These are phyloP conservation scores for Myriosclerotinia curreyana DNA, from an alignment of 2,329 filamentous ascomycete genomes.

Conservation along the genomic window DNA sequence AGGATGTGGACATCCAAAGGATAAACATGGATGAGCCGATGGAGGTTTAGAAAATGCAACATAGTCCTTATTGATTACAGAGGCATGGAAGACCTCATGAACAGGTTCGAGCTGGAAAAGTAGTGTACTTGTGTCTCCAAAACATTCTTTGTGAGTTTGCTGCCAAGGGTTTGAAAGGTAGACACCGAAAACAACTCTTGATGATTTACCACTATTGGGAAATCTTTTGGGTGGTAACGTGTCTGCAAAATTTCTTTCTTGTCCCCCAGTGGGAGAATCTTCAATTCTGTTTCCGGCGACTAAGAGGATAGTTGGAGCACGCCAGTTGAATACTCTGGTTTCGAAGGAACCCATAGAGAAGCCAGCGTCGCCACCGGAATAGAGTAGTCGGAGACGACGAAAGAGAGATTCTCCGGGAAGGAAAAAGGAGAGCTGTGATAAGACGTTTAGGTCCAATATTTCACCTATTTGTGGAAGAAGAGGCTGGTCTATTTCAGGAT, in stretches of 20 bases:
- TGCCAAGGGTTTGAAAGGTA: slow-evolving; percentile 68
- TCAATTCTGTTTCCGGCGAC: slow-evolving; percentile 63
- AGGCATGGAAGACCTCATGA: slow-evolving; percentile 69
- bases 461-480: slow-evolving; percentile 55
- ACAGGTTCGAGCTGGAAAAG: slow-evolving; percentile 70
- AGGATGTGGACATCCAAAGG: slow-evolving; percentile 62
- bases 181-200: slow-evolving; percentile 62
- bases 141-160: slow-evolving; percentile 63
- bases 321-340: slow-evolving; percentile 73
- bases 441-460: slow-evolving; percentile 61
- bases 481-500: slow-evolving; percentile 33
- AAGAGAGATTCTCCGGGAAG: slow-evolving; percentile 64
- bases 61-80: slow-evolving; percentile 63
- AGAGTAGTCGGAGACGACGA: slow-evolving; percentile 61
- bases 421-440: slow-evolving; percentile 73
- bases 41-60: slow-evolving; percentile 64
- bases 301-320: slow-evolving; percentile 68
- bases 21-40: slow-evolving; percentile 57
- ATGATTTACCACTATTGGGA: slow-evolving; percentile 48
- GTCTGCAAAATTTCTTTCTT: slow-evolving; percentile 56
- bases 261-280: slow-evolving; percentile 48
- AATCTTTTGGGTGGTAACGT: slow-evolving; percentile 63
- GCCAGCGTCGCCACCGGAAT: slow-evolving; percentile 66
- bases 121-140: slow-evolving; percentile 60
- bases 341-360: slow-evolving; percentile 78